Evolutionary conservation across 208 protist species (phyloP).

Genomic region (Naegleria lovaniensis): DNA sequence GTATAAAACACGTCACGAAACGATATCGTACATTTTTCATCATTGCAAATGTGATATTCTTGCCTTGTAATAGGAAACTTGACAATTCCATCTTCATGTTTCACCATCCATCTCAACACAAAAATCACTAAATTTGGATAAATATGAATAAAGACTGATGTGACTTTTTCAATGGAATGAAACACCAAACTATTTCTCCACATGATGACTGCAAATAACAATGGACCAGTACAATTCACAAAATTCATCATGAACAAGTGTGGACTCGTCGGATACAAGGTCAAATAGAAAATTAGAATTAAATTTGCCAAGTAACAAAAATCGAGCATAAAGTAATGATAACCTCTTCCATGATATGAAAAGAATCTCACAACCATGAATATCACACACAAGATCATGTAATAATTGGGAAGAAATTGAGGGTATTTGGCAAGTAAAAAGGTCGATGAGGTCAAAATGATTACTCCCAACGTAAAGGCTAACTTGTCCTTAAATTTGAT

Average conservation of each 20-base stretch:
- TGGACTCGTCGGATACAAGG: not conserved
- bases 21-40: not conserved
- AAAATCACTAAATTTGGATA: slow-evolving; percentile 33
- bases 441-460: not conserved
- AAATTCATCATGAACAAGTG: not conserved
- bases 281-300: slow-evolving; percentile 3
- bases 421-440: not conserved
- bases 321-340: slow-evolving; percentile 22
- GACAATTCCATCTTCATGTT: not conserved
- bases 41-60: not conserved
- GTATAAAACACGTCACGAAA: not conserved
- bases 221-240: not conserved
- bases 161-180: slow-evolving; percentile 41
- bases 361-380: not conserved
- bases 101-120: not conserved
- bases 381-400: not conserved
- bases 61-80: not conserved
- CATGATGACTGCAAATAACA: slow-evolving; percentile 31
- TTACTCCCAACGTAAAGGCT: slow-evolving; percentile 1
- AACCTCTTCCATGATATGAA: not conserved
- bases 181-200: slow-evolving; percentile 43
- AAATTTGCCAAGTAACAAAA: slow-evolving; percentile 20
- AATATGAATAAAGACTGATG: slow-evolving; percentile 40
- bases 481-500: not conserved
- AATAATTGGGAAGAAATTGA: not conserved